These are phyloP conservation scores for Akanthomyces lecanii DNA, from an alignment of 2,329 filamentous ascomycete genomes.

Conservation along the genomic window DNA sequence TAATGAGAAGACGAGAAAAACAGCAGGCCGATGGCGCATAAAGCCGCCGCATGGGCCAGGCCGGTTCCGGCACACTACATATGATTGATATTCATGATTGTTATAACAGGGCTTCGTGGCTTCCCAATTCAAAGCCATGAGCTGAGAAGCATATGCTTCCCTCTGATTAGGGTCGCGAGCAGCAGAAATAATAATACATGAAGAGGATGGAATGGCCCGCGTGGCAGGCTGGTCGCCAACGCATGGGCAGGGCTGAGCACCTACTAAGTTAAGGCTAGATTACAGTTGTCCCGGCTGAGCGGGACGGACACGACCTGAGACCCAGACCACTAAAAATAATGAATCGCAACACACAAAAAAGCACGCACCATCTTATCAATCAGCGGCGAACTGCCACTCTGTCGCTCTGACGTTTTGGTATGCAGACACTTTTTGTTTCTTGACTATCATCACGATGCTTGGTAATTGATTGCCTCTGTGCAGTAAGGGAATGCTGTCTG, in stretches of 20 bases:
- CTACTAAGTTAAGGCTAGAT: not conserved
- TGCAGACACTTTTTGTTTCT: not conserved
- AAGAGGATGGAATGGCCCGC: not conserved
- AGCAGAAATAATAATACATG: not conserved
- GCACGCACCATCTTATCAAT: constrained; percentile 13
- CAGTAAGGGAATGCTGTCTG: not conserved
- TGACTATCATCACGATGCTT: not conserved
- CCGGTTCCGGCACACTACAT: constrained; percentile 3
- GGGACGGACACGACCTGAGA: not conserved
- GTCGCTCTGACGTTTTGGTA: not conserved
- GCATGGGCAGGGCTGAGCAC: not conserved
- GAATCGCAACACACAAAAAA: constrained; percentile 2
- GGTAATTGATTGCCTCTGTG: not conserved
- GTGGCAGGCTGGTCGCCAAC: not conserved
- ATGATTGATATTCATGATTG: not conserved
- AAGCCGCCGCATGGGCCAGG: not conserved
- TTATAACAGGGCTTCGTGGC: not conserved
- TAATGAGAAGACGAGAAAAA: not conserved
- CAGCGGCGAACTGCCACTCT: not conserved
- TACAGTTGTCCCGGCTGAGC: not conserved
- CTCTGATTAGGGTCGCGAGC: not conserved
- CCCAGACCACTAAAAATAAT: not conserved
- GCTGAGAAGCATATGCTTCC: not conserved
- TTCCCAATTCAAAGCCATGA: not conserved
- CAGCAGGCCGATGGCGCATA: not conserved